Percentiles rank a stretch among this genome's conserved stretches.
Evolutionary conservation across 495 filamentous ascomycete genomes (phyloP).

Genomic region (Physcia stellaris): DNA sequence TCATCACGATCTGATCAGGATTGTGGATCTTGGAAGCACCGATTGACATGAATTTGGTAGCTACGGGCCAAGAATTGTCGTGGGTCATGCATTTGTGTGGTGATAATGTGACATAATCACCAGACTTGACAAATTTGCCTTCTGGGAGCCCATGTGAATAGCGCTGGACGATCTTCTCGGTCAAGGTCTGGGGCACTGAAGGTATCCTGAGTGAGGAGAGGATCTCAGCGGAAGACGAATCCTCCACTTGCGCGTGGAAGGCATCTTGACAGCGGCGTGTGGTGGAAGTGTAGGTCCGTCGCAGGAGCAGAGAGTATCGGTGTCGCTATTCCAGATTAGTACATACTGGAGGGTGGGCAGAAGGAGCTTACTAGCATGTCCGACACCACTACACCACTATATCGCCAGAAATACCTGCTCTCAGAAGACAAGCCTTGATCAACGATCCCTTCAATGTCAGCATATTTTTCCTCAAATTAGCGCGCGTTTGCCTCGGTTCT

Average conservation of each 20-base stretch:
- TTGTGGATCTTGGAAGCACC: constrained; percentile 66
- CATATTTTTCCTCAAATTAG: no score
- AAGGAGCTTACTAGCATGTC: not conserved
- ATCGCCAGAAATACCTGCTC: no score
- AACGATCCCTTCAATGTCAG: no score
- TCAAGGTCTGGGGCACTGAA: constrained; percentile 58
- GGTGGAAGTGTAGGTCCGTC: constrained; percentile 29
- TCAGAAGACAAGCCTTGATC: no score
- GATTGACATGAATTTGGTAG: constrained; percentile 75
- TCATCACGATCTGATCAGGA: constrained; percentile 69
- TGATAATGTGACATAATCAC: constrained; percentile 72
- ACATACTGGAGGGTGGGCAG: not conserved
- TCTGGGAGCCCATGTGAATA: constrained; percentile 57
- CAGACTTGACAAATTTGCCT: constrained; percentile 57
- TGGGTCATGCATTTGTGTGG: constrained; percentile 79
- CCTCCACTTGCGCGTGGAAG: constrained; percentile 36
- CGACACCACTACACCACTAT: no score
- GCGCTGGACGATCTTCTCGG: constrained; percentile 82
- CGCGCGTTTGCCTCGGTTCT: no score
- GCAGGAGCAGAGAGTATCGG: not conserved
- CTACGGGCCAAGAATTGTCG: constrained; percentile 84
- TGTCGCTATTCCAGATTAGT: no score
- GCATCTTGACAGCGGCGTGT: constrained; percentile 28
- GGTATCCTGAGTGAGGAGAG: constrained; percentile 27
- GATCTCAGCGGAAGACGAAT: constrained; percentile 28